Conservation (phyloP, 2,329 filamentous ascomycete species). For the Diaporthe sp. region DNA sequence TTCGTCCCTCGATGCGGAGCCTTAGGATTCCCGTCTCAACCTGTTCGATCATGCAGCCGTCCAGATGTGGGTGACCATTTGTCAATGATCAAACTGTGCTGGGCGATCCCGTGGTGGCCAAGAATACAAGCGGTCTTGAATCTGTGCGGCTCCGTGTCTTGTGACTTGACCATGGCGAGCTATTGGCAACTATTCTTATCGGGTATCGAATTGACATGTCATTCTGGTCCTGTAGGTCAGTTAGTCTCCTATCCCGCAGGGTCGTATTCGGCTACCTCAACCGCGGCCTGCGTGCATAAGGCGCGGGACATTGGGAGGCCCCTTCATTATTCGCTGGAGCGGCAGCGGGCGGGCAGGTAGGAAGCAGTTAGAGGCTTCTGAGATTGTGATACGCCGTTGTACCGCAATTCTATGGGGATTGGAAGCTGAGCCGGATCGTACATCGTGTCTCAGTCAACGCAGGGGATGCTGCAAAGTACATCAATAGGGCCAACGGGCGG, state of each 20-base stretch:
- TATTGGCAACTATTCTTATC: conserved; percentile 11
- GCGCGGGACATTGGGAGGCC: neutral
- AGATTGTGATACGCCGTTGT: neutral
- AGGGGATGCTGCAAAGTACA: conserved; percentile 31
- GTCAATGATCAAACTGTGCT: neutral
- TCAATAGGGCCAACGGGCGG: conserved; percentile 37
- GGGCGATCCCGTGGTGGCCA: neutral
- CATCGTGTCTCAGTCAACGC: conserved; percentile 40
- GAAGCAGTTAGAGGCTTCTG: neutral
- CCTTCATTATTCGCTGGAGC: neutral
- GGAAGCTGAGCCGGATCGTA: conserved; percentile 29
- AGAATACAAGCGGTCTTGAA: neutral
- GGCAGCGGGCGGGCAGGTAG: neutral
- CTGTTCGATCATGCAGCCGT: conserved; percentile 1
- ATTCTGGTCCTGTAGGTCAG: neutral
- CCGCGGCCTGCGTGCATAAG: neutral
- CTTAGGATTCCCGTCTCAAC: neutral
- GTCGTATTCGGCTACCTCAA: conserved; percentile 21
- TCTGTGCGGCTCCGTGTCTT: neutral
- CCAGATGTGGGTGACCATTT: conserved; percentile 3
- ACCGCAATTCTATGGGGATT: neutral
- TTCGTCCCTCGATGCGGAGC: conserved; percentile 8
- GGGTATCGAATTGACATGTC: neutral
- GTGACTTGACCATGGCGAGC: neutral
- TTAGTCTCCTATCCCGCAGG: neutral